phyloP scores from a whole-genome alignment of 1,284 basidiomycete genomes.

The Ustilago curta region DNA sequence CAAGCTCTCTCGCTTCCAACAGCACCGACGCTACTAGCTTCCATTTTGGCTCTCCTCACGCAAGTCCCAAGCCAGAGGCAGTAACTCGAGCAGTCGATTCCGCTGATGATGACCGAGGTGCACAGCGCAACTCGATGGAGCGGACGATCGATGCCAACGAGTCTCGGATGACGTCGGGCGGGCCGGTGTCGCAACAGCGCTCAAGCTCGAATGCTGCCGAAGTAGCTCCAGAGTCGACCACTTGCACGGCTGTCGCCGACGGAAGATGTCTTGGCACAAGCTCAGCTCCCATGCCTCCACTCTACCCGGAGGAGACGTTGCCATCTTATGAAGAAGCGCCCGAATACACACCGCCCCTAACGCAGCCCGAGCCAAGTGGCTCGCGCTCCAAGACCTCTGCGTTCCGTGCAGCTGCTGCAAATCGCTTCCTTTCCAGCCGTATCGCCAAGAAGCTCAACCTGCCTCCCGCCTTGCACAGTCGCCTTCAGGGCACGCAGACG shows the following conservation, averaged over 20 bases:
- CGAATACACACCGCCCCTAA: slow-evolving; percentile 36
- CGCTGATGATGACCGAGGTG: neutral
- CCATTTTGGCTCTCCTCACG: slow-evolving; percentile 32
- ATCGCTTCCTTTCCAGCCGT: slow-evolving; percentile 42
- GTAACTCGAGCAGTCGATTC: neutral
- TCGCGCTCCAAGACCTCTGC: slow-evolving; percentile 30
- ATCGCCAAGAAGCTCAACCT: slow-evolving; percentile 48
- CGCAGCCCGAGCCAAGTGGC: slow-evolving; percentile 15
- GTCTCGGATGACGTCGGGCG: neutral
- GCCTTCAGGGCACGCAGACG: slow-evolving; percentile 36
- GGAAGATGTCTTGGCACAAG: slow-evolving; percentile 7
- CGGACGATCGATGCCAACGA: slow-evolving; percentile 15
- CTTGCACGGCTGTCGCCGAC: neutral
- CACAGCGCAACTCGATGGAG: slow-evolving; percentile 14
- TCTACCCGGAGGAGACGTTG: slow-evolving; percentile 33
- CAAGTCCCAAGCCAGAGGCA: slow-evolving; percentile 19
- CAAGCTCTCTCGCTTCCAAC: slow-evolving; percentile 45
- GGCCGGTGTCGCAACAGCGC: neutral
- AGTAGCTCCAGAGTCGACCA: neutral
- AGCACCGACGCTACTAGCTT: slow-evolving; percentile 47
- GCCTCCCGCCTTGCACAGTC: slow-evolving; percentile 30
- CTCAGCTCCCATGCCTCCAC: slow-evolving; percentile 30
- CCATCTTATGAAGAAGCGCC: slow-evolving; percentile 47
- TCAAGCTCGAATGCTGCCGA: neutral
- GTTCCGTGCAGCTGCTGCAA: slow-evolving; percentile 43